Conservation (phyloP, 2,329 filamentous ascomycete species). For the Thyridium curvatum region DNA sequence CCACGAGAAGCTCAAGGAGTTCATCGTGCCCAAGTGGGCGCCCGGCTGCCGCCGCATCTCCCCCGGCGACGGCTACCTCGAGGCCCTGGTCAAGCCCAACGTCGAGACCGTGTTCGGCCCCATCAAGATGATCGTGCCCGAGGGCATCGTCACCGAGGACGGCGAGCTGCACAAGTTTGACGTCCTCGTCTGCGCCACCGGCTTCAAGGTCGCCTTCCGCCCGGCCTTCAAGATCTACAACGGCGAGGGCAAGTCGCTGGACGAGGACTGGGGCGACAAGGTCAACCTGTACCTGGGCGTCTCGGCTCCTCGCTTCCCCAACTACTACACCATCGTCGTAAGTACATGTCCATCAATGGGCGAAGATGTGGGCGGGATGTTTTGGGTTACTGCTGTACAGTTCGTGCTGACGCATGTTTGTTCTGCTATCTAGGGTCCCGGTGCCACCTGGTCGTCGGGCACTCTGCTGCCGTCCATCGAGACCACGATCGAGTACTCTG, state of each 20-base stretch:
- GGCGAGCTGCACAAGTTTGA: conserved; percentile 20
- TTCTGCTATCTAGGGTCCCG: conserved; percentile 15
- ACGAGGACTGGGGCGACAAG: conserved; percentile 17
- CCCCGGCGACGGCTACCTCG: conserved; percentile 34
- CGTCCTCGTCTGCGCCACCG: conserved; percentile 28
- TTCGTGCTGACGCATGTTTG: no score
- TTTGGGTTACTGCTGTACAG: no score
- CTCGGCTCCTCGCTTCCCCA: conserved; percentile 17
- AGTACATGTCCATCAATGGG: no score
- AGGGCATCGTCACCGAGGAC: conserved; percentile 21
- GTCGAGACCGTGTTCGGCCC: conserved; percentile 32
- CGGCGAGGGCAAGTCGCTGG: conserved; percentile 20
- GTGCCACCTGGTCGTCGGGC: conserved; percentile 36
- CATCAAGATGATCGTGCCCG: conserved; percentile 25
- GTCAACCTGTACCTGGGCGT: conserved; percentile 24
- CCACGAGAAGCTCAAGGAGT: conserved; percentile 31
- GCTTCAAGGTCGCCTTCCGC: conserved; percentile 23
- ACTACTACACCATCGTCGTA: conserved; percentile 16
- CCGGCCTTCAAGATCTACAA: conserved; percentile 31
- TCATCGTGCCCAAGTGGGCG: conserved; percentile 36
- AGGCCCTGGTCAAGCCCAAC: conserved; percentile 34
- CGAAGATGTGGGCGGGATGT: no score
- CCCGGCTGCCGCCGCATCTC: conserved; percentile 35
- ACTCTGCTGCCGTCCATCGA: conserved; percentile 36
- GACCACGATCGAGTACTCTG: conserved; percentile 29